These are phyloP conservation scores for Alternaria postmessia DNA, from an alignment of 2,329 filamentous ascomycete species.

Conservation along the genomic window DNA sequence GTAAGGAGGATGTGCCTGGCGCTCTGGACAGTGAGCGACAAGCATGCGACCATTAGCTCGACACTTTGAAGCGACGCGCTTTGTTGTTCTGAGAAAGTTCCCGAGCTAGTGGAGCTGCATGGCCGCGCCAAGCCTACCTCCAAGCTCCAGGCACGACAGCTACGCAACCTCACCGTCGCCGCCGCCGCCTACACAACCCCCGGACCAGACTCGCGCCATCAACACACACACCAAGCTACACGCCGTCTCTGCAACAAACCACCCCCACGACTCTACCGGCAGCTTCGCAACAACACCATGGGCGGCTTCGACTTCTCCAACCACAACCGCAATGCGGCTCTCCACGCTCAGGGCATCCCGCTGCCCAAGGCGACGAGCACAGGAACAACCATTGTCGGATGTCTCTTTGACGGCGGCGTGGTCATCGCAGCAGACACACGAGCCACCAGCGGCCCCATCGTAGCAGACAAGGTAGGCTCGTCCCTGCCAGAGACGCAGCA, in stretches of 20 bases:
- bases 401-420: conserved; percentile 94
- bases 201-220: conserved; percentile 1
- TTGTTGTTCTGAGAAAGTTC: conserved; percentile 28
- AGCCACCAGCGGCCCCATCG: conserved; percentile 96
- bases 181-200: conserved; percentile 4
- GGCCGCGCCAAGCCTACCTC: conserved; percentile 19
- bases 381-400: conserved; percentile 98
- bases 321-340: conserved; percentile 97
- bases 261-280: not conserved
- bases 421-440: conserved; percentile 98
- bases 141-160: conserved; percentile 38
- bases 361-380: conserved; percentile 98
- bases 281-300: conserved; percentile 66
- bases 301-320: conserved; percentile 86
- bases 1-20: conserved; percentile 24
- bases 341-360: conserved; percentile 92
- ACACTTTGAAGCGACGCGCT: conserved; percentile 16
- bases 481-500: conserved; percentile 2
- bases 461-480: conserved; percentile 84
- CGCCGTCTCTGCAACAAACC: not conserved
- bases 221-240: not conserved
- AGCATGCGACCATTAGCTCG: conserved; percentile 24
- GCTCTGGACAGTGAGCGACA: conserved; percentile 29
- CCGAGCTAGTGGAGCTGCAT: conserved; percentile 12
- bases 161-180: conserved; percentile 29